Conservation (phyloP, 371 early-diverging fungal species). For the Apophysomyces sp. region DNA sequence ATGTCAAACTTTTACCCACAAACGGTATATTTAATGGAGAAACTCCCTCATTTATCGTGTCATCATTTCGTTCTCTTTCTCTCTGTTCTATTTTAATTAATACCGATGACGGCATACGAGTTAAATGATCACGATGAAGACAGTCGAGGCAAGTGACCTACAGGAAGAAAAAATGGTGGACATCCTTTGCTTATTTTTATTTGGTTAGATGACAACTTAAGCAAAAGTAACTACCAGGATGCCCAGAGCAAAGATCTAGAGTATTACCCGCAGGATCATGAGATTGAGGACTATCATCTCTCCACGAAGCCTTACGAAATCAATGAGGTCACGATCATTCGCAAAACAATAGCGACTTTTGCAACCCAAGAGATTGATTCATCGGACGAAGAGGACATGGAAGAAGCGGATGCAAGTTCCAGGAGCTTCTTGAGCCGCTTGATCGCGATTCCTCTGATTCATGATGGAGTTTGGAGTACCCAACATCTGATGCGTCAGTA, state of each 20-base stretch:
- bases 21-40: neutral
- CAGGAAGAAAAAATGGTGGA: no score
- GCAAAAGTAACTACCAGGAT: neutral
- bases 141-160: neutral
- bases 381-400: neutral
- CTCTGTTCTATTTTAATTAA: constrained; percentile 1
- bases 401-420: neutral
- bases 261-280: neutral
- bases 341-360: neutral
- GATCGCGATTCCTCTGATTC: neutral
- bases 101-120: neutral
- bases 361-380: neutral
- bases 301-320: constrained; percentile 94
- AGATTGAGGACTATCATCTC: constrained; percentile 72
- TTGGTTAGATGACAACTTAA: neutral
- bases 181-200: neutral
- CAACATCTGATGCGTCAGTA: neutral
- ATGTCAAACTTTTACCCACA: constrained; percentile 1
- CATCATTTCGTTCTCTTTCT: constrained; percentile 7
- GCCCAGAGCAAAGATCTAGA: neutral
- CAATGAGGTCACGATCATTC: constrained; percentile 64
- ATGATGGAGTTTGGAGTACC: neutral
- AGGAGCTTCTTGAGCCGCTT: neutral
- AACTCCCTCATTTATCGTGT: constrained; percentile 1
- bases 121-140: neutral